phyloP scores from a whole-genome alignment of 768 basidiomycete species.

The Hortiboletus campestris region DNA sequence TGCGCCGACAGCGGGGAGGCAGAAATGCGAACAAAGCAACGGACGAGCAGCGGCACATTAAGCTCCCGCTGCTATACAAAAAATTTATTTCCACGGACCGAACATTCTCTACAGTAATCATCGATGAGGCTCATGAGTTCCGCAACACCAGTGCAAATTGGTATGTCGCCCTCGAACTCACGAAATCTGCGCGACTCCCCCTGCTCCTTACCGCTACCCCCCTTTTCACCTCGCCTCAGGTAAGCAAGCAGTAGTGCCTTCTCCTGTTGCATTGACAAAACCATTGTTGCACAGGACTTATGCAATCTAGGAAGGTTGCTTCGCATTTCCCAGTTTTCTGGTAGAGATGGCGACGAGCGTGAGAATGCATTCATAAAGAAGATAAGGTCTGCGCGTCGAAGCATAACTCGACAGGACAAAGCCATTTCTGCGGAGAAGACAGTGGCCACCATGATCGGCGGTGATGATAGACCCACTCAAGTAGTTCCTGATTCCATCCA shows the following conservation, averaged over 20 bases:
- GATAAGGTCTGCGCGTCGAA: background rate
- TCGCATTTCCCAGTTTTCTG: background rate
- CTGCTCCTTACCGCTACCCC: constrained; percentile 3
- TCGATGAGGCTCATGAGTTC: constrained; percentile 6
- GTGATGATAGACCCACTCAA: background rate
- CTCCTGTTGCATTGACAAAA: background rate
- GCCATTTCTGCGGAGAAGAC: background rate
- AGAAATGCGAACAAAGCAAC: constrained; percentile 4
- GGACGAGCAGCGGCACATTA: constrained; percentile 3
- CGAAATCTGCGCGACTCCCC: constrained; percentile 1
- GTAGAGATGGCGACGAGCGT: background rate
- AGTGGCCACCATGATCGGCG: background rate
- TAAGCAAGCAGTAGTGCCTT: background rate
- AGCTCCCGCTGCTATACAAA: constrained; percentile 4
- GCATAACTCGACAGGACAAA: background rate
- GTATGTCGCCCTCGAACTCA: constrained; percentile 2
- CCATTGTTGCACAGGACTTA: background rate
- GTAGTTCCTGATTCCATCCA: background rate
- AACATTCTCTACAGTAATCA: background rate
- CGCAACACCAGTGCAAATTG: constrained; percentile 4
- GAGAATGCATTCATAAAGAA: background rate
- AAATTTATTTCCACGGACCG: background rate
- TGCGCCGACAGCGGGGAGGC: background rate
- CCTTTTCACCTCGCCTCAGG: constrained; percentile 3
- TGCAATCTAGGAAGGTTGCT: constrained; percentile 8